Conservation (phyloP, 2,329 filamentous ascomycete species). For the Calonectria pseudoturangicola region DNA sequence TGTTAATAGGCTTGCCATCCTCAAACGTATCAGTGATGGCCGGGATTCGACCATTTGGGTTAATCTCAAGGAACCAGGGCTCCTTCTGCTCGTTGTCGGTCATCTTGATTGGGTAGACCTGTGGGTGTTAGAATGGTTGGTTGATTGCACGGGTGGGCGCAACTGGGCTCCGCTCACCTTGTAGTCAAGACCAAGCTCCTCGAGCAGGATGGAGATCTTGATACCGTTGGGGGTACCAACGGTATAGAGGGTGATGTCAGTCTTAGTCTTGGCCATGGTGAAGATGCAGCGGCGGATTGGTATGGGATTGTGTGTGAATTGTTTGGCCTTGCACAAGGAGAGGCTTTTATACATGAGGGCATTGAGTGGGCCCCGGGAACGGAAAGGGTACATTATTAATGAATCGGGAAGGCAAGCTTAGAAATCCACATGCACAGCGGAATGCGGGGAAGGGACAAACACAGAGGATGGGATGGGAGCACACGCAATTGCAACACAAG, state of each 20-base stretch:
- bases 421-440: conserved; percentile 19
- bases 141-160: not conserved
- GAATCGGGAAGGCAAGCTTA: not conserved
- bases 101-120: conserved; percentile 80
- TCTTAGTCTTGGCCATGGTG: conserved; percentile 59
- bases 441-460: not conserved
- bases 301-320: not conserved
- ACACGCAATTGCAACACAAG: not conserved
- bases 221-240: conserved; percentile 90
- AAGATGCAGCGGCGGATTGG: conserved; percentile 45
- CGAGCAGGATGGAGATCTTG: conserved; percentile 90
- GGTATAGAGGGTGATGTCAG: conserved; percentile 88
- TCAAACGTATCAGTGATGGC: conserved; percentile 87
- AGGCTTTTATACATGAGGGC: conserved; percentile 15
- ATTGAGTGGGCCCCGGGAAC: conserved; percentile 9
- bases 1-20: conserved; percentile 82
- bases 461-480: not conserved
- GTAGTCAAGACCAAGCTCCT: conserved; percentile 90
- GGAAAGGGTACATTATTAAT: conserved; percentile 4
- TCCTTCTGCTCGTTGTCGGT: conserved; percentile 86
- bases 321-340: not conserved
- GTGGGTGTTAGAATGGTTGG: not conserved
- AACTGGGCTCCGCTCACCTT: conserved; percentile 64
- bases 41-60: conserved; percentile 94
- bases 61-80: conserved; percentile 92